Evolutionary conservation across 805 yeast genomes (phyloP).

Genomic region (Torulaspora quercuum): DNA sequence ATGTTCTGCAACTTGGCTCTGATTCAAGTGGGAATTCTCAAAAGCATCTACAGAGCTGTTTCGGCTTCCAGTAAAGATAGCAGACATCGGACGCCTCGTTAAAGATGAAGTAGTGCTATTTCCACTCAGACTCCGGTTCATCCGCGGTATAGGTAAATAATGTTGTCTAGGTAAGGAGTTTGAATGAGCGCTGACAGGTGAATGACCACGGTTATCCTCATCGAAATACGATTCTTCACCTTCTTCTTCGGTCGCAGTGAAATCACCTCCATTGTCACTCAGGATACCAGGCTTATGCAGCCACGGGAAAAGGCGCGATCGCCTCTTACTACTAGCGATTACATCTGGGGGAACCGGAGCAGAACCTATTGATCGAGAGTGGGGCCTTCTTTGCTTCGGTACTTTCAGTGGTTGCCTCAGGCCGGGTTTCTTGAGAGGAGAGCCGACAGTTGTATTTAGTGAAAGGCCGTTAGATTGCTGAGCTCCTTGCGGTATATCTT

Average conservation of each 20-base stretch:
- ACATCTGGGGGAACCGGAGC: constrained; percentile 34
- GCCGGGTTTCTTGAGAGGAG: constrained; percentile 6
- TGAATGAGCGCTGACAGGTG: constrained; percentile 20
- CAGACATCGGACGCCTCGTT: constrained; percentile 24
- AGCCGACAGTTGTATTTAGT: constrained; percentile 4
- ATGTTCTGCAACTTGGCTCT: constrained; percentile 3
- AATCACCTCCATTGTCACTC: constrained; percentile 33
- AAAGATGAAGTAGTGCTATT: constrained; percentile 24
- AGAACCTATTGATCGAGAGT: constrained; percentile 35
- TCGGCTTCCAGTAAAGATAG: constrained; percentile 17
- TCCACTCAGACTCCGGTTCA: constrained; percentile 24
- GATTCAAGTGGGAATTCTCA: constrained; percentile 4
- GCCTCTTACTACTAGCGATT: constrained; percentile 29
- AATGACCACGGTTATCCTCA: constrained; percentile 22
- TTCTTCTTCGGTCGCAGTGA: constrained; percentile 33
- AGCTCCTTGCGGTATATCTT: constrained; percentile 2
- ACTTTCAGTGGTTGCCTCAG: constrained; percentile 9
- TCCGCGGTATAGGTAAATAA: constrained; percentile 18
- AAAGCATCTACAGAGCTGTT: constrained; percentile 26
- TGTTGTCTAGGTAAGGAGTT: constrained; percentile 18
- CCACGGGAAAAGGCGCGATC: constrained; percentile 32
- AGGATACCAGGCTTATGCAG: constrained; percentile 31
- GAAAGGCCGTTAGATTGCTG: constrained; percentile 2
- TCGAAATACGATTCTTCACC: constrained; percentile 27
- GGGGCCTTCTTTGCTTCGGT: constrained; percentile 29